phyloP scores from a whole-genome alignment of 306 rosid species.

The Medicago ruthenica region DNA sequence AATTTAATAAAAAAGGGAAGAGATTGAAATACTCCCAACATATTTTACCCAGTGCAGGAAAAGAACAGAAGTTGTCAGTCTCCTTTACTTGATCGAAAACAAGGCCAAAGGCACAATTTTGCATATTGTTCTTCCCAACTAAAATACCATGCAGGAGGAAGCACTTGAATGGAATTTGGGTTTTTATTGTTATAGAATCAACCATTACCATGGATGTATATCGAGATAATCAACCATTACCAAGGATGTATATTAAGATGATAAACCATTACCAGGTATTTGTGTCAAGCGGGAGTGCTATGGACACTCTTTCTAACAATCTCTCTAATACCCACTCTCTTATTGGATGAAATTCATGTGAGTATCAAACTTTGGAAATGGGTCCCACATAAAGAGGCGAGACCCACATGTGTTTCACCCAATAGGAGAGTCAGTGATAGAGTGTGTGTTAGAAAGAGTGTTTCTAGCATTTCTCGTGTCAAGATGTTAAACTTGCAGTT shows the following conservation, averaged over 20 bases:
- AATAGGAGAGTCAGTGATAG: too few species aligned
- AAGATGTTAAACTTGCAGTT: slow-evolving; percentile 46
- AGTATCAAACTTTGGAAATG: too few species aligned
- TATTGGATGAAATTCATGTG: too few species aligned
- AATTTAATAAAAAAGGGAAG: slow-evolving; percentile 64
- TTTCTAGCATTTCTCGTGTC: neutral
- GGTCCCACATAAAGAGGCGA: too few species aligned
- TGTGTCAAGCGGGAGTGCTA: slow-evolving; percentile 5
- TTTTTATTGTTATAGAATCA: slow-evolving; percentile 53
- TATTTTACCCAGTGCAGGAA: slow-evolving; percentile 85
- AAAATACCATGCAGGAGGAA: slow-evolving; percentile 63
- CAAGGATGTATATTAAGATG: slow-evolving; percentile 58
- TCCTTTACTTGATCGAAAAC: slow-evolving; percentile 80
- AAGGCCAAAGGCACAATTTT: slow-evolving; percentile 61
- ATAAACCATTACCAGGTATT: slow-evolving; percentile 17
- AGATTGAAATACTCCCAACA: slow-evolving; percentile 80
- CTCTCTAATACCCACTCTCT: too few species aligned
- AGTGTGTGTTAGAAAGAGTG: too few species aligned
- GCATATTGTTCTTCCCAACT: slow-evolving; percentile 74
- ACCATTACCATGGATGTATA: slow-evolving; percentile 74
- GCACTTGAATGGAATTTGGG: slow-evolving; percentile 58
- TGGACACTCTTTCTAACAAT: too few species aligned
- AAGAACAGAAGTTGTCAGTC: slow-evolving; percentile 75
- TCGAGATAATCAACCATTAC: slow-evolving; percentile 51
- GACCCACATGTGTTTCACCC: too few species aligned